Percentiles rank a stretch among this genome's conserved stretches.
phyloP scores from a whole-genome alignment of 31 red algal genomes.

The Odonthalia washingtoniensis region DNA sequence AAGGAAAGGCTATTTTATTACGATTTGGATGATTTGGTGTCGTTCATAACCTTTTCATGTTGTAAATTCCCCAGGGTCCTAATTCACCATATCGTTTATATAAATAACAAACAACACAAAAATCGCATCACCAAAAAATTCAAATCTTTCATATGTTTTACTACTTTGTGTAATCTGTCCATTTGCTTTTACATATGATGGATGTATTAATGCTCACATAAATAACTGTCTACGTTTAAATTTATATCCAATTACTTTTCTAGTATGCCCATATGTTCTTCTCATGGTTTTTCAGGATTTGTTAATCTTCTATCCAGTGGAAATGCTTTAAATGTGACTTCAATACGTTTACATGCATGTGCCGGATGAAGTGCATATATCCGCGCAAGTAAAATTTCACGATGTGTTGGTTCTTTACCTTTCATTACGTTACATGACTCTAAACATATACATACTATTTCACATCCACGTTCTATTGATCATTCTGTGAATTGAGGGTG shows the following conservation, averaged over 20 bases:
- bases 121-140: conserved; percentile 80
- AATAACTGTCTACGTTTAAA: conserved; percentile 66
- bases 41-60: conserved; percentile 58
- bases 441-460: conserved; percentile 47
- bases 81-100: conserved; percentile 67
- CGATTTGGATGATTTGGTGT: too few relatives aligned
- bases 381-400: conserved; percentile 57
- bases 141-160: conserved; percentile 64
- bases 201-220: conserved; percentile 63
- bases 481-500: conserved; percentile 42
- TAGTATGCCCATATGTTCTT: conserved; percentile 61
- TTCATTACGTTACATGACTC: conserved; percentile 54
- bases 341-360: conserved; percentile 29
- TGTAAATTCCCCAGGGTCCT: conserved; percentile 63
- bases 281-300: conserved; percentile 56
- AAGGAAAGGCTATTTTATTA: too few relatives aligned
- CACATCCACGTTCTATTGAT: conserved; percentile 47
- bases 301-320: conserved; percentile 50
- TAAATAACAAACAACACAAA: conserved; percentile 65
- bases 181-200: conserved; percentile 39
- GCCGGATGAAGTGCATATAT: conserved; percentile 63
- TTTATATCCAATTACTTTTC: conserved; percentile 62
- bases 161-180: conserved; percentile 23
- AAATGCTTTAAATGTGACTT: conserved; percentile 42
- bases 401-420: conserved; percentile 58